Percentiles rank a stretch among this genome's conserved stretches.
These are phyloP conservation scores for Abelmoschus esculentus DNA, from an alignment of 345 rosid species.

Conservation along the genomic window DNA sequence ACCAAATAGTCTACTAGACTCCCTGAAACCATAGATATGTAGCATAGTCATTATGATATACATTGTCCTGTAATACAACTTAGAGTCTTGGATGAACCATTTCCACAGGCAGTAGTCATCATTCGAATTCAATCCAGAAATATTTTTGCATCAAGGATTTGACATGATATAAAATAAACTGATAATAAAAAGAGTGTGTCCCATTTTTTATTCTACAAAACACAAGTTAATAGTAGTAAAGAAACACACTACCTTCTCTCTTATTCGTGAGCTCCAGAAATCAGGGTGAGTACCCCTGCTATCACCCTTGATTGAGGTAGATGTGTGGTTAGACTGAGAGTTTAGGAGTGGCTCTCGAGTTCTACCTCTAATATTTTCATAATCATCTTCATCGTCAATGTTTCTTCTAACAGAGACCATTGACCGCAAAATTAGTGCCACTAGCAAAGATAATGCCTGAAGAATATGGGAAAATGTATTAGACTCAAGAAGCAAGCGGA, in stretches of 20 bases:
- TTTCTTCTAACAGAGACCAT: slow-evolving; percentile 50
- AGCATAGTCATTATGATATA: not conserved
- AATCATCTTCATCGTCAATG: slow-evolving; percentile 51
- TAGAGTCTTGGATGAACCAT: not conserved
- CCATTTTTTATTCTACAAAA: not conserved
- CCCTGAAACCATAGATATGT: not conserved
- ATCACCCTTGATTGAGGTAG: slow-evolving; percentile 41
- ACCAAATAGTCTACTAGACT: not conserved
- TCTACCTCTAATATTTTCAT: slow-evolving; percentile 50
- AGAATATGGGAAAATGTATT: slow-evolving; percentile 9
- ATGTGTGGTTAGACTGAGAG: slow-evolving; percentile 47
- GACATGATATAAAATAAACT: not conserved
- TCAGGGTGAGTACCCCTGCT: slow-evolving; percentile 37
- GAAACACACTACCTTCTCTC: slow-evolving; percentile 61
- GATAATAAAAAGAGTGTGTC: not conserved
- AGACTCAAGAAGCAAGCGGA: not conserved
- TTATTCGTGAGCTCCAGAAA: slow-evolving; percentile 61
- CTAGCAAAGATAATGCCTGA: slow-evolving; percentile 60
- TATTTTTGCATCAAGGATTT: not conserved
- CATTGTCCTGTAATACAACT: not conserved
- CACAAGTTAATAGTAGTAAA: not conserved
- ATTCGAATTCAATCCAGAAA: not conserved
- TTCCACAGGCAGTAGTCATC: not conserved
- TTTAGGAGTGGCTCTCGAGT: slow-evolving; percentile 67
- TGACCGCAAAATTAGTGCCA: slow-evolving; percentile 67